A percentile compares a stretch with the other conserved stretches of the same genome.
These are phyloP conservation scores for Wickerhamomyces bisporus DNA, from an alignment of 805 yeast species.

Conservation along the genomic window DNA sequence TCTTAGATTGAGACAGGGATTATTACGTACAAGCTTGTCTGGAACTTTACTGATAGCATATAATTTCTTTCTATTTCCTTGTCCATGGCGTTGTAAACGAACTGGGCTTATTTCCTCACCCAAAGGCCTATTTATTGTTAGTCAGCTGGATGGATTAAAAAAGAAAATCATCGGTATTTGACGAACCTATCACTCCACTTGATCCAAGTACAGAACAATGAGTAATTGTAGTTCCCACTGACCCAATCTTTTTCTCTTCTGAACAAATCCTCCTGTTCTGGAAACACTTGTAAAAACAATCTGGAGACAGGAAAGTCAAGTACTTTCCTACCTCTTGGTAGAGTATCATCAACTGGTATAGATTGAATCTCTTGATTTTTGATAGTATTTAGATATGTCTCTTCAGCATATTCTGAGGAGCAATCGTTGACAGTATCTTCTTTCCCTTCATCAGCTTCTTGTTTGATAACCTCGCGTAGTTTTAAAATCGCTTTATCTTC, in stretches of 20 bases:
- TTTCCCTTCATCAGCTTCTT: not conserved
- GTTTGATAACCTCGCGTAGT: slow-evolving; percentile 1
- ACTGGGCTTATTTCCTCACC: too few species aligned
- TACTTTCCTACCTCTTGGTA: not conserved
- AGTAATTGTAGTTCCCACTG: slow-evolving; percentile 1
- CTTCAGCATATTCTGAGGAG: not conserved
- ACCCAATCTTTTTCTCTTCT: slow-evolving; percentile 1
- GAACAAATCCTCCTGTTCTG: slow-evolving; percentile 1
- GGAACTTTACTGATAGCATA: not conserved
- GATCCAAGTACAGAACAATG: slow-evolving; percentile 6
- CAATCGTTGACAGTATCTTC: slow-evolving; percentile 1
- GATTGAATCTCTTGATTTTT: slow-evolving; percentile 3
- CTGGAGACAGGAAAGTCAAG: slow-evolving; percentile 3
- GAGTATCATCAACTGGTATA: not conserved
- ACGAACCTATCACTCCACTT: slow-evolving; percentile 12
- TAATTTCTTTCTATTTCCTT: not conserved
- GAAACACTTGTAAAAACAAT: not conserved
- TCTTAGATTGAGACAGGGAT: not conserved
- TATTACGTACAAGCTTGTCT: not conserved
- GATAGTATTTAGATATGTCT: slow-evolving; percentile 3
- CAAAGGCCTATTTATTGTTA: too few species aligned
- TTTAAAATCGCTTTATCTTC: not conserved
- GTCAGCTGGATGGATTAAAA: too few species aligned
- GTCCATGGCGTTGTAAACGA: too few species aligned
- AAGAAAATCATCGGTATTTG: not conserved